phyloP scores from a whole-genome alignment of 2,329 filamentous ascomycete genomes.

The Xylaria polymorpha region DNA sequence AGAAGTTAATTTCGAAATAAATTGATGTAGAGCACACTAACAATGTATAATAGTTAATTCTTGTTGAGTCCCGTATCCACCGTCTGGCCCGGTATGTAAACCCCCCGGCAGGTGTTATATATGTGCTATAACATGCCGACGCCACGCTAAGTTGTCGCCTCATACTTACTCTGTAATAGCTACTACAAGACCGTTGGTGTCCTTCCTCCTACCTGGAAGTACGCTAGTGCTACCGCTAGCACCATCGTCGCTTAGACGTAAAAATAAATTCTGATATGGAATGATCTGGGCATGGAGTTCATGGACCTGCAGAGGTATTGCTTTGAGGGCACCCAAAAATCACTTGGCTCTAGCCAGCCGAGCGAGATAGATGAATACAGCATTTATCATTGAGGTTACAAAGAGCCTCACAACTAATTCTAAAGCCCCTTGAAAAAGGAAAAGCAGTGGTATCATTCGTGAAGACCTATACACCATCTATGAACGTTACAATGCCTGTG shows the following conservation, averaged over 20 bases:
- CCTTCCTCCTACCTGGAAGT: constrained; percentile 94
- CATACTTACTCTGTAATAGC: constrained; percentile 29
- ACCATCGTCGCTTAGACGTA: constrained; percentile 86
- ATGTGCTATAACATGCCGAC: neutral
- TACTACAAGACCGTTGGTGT: constrained; percentile 73
- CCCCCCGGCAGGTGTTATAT: neutral
- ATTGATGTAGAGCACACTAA: too few relatives aligned
- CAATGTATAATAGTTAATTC: constrained; percentile 74
- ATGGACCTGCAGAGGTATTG: constrained; percentile 48
- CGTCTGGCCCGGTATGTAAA: constrained; percentile 86
- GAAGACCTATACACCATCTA: constrained; percentile 34
- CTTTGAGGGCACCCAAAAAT: constrained; percentile 46
- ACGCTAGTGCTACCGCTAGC: constrained; percentile 96
- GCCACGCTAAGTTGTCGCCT: neutral
- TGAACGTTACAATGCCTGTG: constrained; percentile 31
- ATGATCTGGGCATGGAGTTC: constrained; percentile 51
- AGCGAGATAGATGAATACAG: constrained; percentile 40
- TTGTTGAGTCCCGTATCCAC: constrained; percentile 99
- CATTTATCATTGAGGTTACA: constrained; percentile 31
- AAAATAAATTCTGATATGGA: constrained; percentile 42
- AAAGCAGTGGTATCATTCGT: constrained; percentile 45
- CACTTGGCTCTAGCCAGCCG: constrained; percentile 39
- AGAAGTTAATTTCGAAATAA: too few relatives aligned
- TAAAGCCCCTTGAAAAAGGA: constrained; percentile 29
- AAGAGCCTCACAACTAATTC: constrained; percentile 38